phyloP scores from a whole-genome alignment of 1,139 yeast species.

The Suhomyces bribrorum region DNA sequence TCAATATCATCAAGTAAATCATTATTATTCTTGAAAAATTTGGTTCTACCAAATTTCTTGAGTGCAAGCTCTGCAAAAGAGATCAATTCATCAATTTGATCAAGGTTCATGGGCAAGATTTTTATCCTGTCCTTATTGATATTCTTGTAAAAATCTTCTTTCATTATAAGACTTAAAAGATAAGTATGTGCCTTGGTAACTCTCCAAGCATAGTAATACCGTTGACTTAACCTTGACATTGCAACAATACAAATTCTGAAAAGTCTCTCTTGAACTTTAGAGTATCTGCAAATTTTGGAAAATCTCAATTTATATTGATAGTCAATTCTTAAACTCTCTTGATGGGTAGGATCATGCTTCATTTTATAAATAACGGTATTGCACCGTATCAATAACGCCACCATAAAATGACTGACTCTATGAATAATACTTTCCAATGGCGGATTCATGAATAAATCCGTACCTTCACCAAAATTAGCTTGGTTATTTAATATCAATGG shows the following conservation, averaged over 20 bases:
- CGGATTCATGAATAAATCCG: constrained; percentile 42
- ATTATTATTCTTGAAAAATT: constrained; percentile 12
- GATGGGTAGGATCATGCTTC: constrained; percentile 21
- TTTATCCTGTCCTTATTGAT: constrained; percentile 13
- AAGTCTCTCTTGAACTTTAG: constrained; percentile 19
- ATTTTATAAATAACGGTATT: constrained; percentile 15
- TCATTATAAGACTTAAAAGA: constrained; percentile 24
- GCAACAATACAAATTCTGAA: constrained; percentile 26
- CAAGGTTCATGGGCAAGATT: constrained; percentile 7
- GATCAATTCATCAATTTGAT: constrained; percentile 12
- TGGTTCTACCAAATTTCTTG: constrained; percentile 16
- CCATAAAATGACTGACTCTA: constrained; percentile 29
- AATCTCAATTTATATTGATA: constrained; percentile 15
- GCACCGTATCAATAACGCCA: constrained; percentile 23
- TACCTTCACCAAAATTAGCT: constrained; percentile 34
- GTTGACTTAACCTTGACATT: constrained; percentile 31
- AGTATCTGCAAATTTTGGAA: constrained; percentile 16
- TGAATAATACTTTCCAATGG: constrained; percentile 32
- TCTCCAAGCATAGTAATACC: constrained; percentile 50
- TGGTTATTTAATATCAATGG: constrained; percentile 31
- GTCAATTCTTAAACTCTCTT: constrained; percentile 17
- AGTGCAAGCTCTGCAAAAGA: constrained; percentile 16
- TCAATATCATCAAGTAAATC: constrained; percentile 16
- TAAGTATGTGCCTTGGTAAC: constrained; percentile 38
- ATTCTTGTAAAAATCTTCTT: constrained; percentile 34